These are phyloP conservation scores for Populus hybrid DNA, from an alignment of 441 rosid species.

Conservation along the genomic window DNA sequence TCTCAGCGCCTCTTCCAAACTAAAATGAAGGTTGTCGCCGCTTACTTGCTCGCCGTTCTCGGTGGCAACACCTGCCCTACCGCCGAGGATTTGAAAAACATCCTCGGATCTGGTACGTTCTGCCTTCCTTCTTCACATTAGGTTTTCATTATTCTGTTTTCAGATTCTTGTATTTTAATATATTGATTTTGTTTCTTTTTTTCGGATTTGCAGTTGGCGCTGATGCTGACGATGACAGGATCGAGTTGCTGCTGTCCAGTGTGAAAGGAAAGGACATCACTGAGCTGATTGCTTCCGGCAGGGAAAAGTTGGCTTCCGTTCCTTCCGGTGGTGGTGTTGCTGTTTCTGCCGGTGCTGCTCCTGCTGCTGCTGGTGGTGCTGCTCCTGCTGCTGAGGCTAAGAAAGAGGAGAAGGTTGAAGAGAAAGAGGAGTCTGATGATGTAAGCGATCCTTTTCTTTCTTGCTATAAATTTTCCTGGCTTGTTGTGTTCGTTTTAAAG, in stretches of 20 bases:
- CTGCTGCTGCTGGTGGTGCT: slow-evolving; percentile 35
- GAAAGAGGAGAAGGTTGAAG: slow-evolving; percentile 84
- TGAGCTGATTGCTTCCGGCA: slow-evolving; percentile 70
- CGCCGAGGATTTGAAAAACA: slow-evolving; percentile 57
- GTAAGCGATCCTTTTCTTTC: slow-evolving; percentile 27
- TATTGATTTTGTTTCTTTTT: background rate
- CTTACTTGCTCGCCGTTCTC: slow-evolving; percentile 76
- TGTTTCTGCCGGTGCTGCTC: slow-evolving; percentile 34
- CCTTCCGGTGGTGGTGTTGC: slow-evolving; percentile 83
- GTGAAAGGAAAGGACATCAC: slow-evolving; percentile 69
- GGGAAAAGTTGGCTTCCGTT: slow-evolving; percentile 85
- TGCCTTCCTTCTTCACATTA: too few relatives aligned
- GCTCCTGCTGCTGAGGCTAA: slow-evolving; percentile 65
- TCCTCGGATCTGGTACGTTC: slow-evolving; percentile 66
- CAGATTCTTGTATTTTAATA: background rate
- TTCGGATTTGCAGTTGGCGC: slow-evolving; percentile 56
- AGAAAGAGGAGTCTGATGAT: slow-evolving; percentile 86
- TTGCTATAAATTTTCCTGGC: background rate
- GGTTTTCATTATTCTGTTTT: background rate
- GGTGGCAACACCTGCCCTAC: slow-evolving; percentile 77
- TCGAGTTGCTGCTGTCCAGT: slow-evolving; percentile 57
- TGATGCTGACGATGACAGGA: slow-evolving; percentile 67
- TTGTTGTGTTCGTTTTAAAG: background rate
- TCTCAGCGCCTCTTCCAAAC: background rate
- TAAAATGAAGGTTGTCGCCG: slow-evolving; percentile 49